Conservation (phyloP, 768 basidiomycete species). For the Pholiota molesta region DNA sequence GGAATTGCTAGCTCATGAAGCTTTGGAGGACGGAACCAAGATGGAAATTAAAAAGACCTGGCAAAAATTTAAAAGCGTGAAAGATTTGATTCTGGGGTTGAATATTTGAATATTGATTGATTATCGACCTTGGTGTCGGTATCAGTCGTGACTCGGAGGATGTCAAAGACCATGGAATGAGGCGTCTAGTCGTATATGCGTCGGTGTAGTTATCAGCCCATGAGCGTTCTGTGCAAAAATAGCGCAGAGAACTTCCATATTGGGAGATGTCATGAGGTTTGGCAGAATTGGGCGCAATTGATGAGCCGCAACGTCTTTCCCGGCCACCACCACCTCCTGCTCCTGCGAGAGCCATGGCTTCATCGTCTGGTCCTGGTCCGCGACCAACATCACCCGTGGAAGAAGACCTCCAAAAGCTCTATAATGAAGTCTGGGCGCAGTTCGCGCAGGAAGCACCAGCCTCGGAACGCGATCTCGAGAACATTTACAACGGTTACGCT, state of each 20-base stretch:
- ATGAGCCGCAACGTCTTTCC: constrained; percentile 6
- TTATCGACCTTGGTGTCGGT: too few species aligned
- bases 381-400: constrained; percentile 53
- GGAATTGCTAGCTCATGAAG: too few species aligned
- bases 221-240: constrained; percentile 9
- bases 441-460: constrained; percentile 52
- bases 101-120: too few species aligned
- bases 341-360: constrained; percentile 18
- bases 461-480: constrained; percentile 38
- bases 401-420: constrained; percentile 72
- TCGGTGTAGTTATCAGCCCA: too few species aligned
- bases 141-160: too few species aligned
- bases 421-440: constrained; percentile 74
- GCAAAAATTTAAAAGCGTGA: too few species aligned
- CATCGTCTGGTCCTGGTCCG: constrained; percentile 19
- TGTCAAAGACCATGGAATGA: too few species aligned
- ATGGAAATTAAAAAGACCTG: too few species aligned
- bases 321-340: constrained; percentile 4
- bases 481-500: constrained; percentile 41
- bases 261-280: constrained; percentile 27
- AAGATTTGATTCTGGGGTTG: too few species aligned
- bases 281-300: constrained; percentile 20
- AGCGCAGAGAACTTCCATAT: constrained; percentile 21
- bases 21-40: too few species aligned
- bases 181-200: too few species aligned